phyloP scores from a whole-genome alignment of 495 filamentous ascomycete genomes.

The Tuber microsphaerosporum region DNA sequence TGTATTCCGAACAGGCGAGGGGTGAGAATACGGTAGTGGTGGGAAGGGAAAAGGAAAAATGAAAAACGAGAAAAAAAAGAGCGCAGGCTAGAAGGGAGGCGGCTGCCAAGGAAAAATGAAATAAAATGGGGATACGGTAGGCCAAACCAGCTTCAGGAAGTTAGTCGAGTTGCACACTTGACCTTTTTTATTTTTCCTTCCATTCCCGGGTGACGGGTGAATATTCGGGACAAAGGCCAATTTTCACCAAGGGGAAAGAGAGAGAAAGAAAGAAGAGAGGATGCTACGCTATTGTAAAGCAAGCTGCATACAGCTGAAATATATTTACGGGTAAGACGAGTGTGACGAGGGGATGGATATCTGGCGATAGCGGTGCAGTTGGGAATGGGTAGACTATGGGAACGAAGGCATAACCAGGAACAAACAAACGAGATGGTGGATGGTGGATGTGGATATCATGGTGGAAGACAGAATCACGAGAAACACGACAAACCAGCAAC shows the following conservation, averaged over 20 bases:
- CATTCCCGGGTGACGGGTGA: neutral
- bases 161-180: neutral
- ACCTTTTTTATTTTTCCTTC: neutral
- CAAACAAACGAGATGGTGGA: conserved; percentile 2
- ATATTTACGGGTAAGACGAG: neutral
- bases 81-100: conserved; percentile 11
- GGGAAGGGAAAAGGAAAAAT: conserved; percentile 4
- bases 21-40: conserved; percentile 26
- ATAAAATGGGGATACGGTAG: neutral
- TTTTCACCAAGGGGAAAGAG: neutral
- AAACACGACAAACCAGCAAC: neutral
- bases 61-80: conserved; percentile 21
- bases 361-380: neutral
- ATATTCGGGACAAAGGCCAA: neutral
- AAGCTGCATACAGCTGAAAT: conserved; percentile 1
- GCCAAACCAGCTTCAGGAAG: neutral
- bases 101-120: neutral
- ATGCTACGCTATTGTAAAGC: neutral
- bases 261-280: neutral
- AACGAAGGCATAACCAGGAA: neutral
- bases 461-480: neutral
- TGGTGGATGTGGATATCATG: neutral
- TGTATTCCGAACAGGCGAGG: conserved; percentile 10
- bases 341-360: neutral
- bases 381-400: neutral